These are phyloP conservation scores for Coccomyxa subellipsoidea DNA, from an alignment of 163 green algal genomes.

Conservation along the genomic window DNA sequence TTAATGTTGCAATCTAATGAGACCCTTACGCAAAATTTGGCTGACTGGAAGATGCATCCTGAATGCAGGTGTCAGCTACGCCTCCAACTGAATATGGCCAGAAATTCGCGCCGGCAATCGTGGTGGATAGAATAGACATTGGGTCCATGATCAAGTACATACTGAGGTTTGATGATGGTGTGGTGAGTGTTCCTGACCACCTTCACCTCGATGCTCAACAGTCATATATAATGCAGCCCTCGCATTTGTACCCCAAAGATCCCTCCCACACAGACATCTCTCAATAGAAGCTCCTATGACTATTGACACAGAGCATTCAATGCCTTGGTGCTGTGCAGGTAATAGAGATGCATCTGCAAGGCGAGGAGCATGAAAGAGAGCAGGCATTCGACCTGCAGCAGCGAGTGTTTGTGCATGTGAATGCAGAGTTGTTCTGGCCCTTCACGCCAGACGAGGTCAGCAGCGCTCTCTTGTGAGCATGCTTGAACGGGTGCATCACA, in stretches of 20 bases:
- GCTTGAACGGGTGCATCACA: too few relatives aligned
- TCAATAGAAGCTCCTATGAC: too few relatives aligned
- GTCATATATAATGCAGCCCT: too few relatives aligned
- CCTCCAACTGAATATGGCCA: neutral
- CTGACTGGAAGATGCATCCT: neutral
- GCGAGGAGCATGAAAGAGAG: constrained; percentile 45
- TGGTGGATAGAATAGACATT: constrained; percentile 58
- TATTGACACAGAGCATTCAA: too few relatives aligned
- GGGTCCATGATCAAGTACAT: constrained; percentile 65
- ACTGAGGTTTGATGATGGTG: constrained; percentile 71
- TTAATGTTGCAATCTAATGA: too few relatives aligned
- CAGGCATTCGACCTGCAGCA: constrained; percentile 55
- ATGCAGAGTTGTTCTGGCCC: constrained; percentile 49
- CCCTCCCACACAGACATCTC: too few relatives aligned
- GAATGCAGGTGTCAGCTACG: neutral
- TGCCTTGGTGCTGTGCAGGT: constrained; percentile 1
- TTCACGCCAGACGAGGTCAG: constrained; percentile 36
- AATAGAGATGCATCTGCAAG: constrained; percentile 52
- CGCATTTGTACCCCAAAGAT: too few relatives aligned
- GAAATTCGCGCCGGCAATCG: constrained; percentile 39
- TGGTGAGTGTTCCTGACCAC: constrained; percentile 30
- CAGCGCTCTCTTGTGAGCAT: neutral
- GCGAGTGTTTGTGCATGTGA: constrained; percentile 59
- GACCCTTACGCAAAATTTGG: too few relatives aligned
- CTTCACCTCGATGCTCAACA: too few relatives aligned